phyloP scores from a whole-genome alignment of 2,329 filamentous ascomycete genomes.

The Penicillium vulpinum region DNA sequence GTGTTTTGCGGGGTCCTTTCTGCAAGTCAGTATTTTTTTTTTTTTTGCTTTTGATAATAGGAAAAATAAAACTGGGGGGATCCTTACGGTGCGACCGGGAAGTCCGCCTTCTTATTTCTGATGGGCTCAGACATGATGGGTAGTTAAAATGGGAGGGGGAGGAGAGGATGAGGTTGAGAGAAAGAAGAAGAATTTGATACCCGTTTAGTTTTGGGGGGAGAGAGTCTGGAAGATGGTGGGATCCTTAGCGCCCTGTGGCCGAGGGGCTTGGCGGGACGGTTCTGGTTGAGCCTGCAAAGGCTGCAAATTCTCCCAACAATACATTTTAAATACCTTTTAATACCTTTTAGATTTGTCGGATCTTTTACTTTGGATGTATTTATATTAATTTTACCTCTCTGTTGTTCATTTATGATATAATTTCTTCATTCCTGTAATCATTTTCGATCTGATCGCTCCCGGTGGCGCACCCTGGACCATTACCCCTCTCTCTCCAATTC shows the following conservation, averaged over 20 bases:
- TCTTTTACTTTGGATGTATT: background rate
- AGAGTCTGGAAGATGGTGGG: slow-evolving; percentile 37
- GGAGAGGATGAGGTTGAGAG: slow-evolving; percentile 14
- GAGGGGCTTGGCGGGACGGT: slow-evolving; percentile 43
- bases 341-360: background rate
- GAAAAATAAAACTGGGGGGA: slow-evolving; percentile 6
- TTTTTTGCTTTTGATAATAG: slow-evolving; percentile 21
- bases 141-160: slow-evolving; percentile 7
- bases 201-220: slow-evolving; percentile 38
- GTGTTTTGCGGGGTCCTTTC: slow-evolving; percentile 96
- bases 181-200: slow-evolving; percentile 42
- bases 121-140: slow-evolving; percentile 68
- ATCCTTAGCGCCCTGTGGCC: slow-evolving; percentile 43
- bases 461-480: background rate
- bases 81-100: slow-evolving; percentile 64
- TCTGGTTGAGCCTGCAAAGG: slow-evolving; percentile 25
- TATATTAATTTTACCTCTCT: background rate
- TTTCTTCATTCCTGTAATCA: background rate
- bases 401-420: background rate
- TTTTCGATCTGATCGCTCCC: slow-evolving; percentile 1
- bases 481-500: slow-evolving; percentile 10
- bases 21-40: slow-evolving; percentile 23
- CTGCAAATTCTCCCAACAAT: slow-evolving; percentile 33
- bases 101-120: slow-evolving; percentile 65
- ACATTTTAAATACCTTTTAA: slow-evolving; percentile 1